Conservation (phyloP, 805 yeast genomes). For the Debaryomyces hansenii region DNA sequence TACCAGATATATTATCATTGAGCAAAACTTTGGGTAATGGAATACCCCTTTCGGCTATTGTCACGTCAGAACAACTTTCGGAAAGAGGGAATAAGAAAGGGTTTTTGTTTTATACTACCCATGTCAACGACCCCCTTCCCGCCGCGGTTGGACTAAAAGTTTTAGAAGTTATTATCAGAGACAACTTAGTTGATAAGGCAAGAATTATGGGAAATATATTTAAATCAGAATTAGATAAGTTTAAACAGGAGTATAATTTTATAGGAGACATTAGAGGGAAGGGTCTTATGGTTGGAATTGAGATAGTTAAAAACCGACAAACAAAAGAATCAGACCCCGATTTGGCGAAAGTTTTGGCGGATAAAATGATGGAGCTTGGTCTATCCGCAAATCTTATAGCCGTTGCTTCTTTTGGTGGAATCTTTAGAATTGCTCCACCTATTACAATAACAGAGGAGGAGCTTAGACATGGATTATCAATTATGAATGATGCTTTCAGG, state of each 20-base stretch:
- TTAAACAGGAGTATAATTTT: not conserved
- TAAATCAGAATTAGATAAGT: constrained; percentile 34
- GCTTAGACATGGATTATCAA: no score
- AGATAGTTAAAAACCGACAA: constrained; percentile 12
- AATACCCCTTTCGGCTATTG: constrained; percentile 47
- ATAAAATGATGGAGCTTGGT: constrained; percentile 16
- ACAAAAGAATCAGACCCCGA: constrained; percentile 13
- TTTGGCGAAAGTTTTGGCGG: not conserved
- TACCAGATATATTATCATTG: constrained; percentile 40
- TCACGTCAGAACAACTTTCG: constrained; percentile 36
- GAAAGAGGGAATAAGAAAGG: constrained; percentile 17
- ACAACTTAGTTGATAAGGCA: constrained; percentile 40
- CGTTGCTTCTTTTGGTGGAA: constrained; percentile 17
- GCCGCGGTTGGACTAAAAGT: constrained; percentile 42
- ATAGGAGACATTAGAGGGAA: constrained; percentile 21
- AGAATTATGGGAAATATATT: constrained; percentile 42
- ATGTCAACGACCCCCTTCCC: constrained; percentile 18
- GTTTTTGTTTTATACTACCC: constrained; percentile 25
- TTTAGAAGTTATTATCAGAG: constrained; percentile 31
- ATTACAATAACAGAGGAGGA: no score
- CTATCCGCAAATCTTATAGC: constrained; percentile 25
- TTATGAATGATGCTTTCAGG: no score
- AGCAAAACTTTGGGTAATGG: constrained; percentile 35
- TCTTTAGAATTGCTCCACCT: constrained; percentile 21
- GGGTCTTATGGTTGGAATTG: constrained; percentile 18